phyloP scores from a whole-genome alignment of 2,329 filamentous ascomycete species.

The Epichloe sylvatica region DNA sequence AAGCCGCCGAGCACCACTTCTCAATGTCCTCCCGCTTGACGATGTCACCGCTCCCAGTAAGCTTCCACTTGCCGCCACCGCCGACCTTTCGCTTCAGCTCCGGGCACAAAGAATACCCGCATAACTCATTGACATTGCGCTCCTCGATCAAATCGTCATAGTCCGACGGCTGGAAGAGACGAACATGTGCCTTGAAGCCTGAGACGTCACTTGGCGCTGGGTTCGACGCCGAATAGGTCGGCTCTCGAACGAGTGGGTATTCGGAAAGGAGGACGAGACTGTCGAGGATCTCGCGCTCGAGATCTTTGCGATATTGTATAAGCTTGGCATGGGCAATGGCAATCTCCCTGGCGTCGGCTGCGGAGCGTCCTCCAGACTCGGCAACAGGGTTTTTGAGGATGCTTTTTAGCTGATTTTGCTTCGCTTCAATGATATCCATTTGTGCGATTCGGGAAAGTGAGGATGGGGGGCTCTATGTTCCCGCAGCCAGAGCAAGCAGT shows the following conservation, averaged over 20 bases:
- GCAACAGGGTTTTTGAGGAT: conserved; percentile 44
- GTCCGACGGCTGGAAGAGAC: conserved; percentile 70
- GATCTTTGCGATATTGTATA: conserved; percentile 68
- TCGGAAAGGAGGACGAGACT: conserved; percentile 58
- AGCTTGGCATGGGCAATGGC: conserved; percentile 72
- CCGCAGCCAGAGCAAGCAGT: not conserved
- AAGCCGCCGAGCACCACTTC: conserved; percentile 74
- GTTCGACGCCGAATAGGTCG: conserved; percentile 28
- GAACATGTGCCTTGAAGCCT: conserved; percentile 52
- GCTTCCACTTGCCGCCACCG: conserved; percentile 51
- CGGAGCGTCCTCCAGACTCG: conserved; percentile 12
- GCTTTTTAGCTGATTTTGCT: conserved; percentile 32
- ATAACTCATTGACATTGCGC: conserved; percentile 68
- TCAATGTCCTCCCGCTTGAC: conserved; percentile 60
- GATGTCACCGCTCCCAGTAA: conserved; percentile 43
- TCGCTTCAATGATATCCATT: conserved; percentile 14
- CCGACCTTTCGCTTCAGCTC: conserved; percentile 44
- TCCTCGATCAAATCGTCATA: conserved; percentile 83
- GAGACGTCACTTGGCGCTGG: conserved; percentile 44
- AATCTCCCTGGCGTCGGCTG: conserved; percentile 40
- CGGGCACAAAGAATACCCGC: conserved; percentile 72
- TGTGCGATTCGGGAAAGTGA: not conserved
- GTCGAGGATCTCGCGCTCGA: conserved; percentile 60
- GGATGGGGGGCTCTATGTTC: too few relatives aligned
- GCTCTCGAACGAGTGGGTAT: conserved; percentile 27